Evolutionary conservation across 177 flowering plant genomes (phyloP), one percentile per base, ranked within the genome.

Genomic region (Vitis hybrid): DNA sequence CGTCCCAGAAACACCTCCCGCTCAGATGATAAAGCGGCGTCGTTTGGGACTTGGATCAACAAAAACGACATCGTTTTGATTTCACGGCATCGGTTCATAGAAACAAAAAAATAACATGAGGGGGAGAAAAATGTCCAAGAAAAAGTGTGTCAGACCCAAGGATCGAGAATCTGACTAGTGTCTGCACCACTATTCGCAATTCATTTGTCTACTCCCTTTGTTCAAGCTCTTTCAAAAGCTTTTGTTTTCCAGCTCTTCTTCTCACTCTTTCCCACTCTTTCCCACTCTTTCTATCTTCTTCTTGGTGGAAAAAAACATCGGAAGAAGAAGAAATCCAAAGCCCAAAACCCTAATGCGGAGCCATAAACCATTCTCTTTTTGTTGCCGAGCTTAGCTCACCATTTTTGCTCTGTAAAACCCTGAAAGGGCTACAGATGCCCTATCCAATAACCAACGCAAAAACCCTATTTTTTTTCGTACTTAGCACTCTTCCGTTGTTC

Each of bases 161-260:
- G 39, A 65, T 63, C 76, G 71, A 57, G 68, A 69, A 68, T 62
- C 77, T 63, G 69, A 65, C 76, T n/a, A 0, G 59, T 61, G 73
- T 73, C 68, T 69, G 76, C 18, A 34, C 4, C 73, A 59, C 69
- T 61, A 56, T 65, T 34, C 61, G 65, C 80, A 51, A 53, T 20
- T 49, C 72, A 61, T 50, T 66, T 70, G 74, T 77, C 77, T 63
- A 19, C 68, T 70, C 20, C 64, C 57, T 59, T 13, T 59, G 14
- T 31, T 20, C 29, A 11, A 16, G 1, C 73, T 65, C 67, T 22
- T 16, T 69, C 59, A 34, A 34, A 34, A 34, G 45, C 57, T 10
- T 10, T 22, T 16, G 10, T 39, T 63, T 57, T 57, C 22, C 20
- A 12, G 15, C 55, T 11, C 55, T 52, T 0, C 60, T 1, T 9